A percentile compares a stretch with the other conserved stretches of the same genome.
Evolutionary conservation across 768 basidiomycete genomes (phyloP).

Genomic region (Leccinum sublutescens): DNA sequence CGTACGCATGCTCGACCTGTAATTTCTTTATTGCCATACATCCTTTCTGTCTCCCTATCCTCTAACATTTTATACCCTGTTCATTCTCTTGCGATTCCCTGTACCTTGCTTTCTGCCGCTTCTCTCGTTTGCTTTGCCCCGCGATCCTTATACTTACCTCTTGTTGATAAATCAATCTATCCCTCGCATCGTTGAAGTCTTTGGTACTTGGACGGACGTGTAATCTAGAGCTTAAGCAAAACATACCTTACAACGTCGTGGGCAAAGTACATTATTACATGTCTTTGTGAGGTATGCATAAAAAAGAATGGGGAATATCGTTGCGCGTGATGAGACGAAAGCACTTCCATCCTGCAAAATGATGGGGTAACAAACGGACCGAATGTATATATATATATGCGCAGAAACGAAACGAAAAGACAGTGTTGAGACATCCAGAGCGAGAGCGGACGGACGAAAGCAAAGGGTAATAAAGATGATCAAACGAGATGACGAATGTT

Average conservation of each 20-base stretch:
- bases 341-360: constrained; percentile 13
- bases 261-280: constrained; percentile 27
- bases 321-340: constrained; percentile 16
- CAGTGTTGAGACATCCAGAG: background rate
- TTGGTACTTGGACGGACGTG: constrained; percentile 6
- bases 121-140: constrained; percentile 1
- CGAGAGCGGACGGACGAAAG: constrained; percentile 6
- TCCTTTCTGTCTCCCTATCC: background rate
- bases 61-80: background rate
- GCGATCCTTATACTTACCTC: background rate
- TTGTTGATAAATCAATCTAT: background rate
- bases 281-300: constrained; percentile 25
- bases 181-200: background rate
- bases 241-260: constrained; percentile 18
- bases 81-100: background rate
- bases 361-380: background rate
- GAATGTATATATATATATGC: constrained; percentile 7
- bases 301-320: constrained; percentile 14
- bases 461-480: constrained; percentile 29
- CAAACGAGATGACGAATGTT: constrained; percentile 12
- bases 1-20: constrained; percentile 33
- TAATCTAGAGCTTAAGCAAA: constrained; percentile 16
- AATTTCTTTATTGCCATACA: constrained; percentile 3
- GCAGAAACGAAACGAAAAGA: background rate
- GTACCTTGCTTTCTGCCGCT: constrained; percentile 6